A percentile compares a stretch with the other conserved stretches of the same genome.
Conservation (phyloP, 2,329 filamentous ascomycete species). For the Xylaria sp. region DNA sequence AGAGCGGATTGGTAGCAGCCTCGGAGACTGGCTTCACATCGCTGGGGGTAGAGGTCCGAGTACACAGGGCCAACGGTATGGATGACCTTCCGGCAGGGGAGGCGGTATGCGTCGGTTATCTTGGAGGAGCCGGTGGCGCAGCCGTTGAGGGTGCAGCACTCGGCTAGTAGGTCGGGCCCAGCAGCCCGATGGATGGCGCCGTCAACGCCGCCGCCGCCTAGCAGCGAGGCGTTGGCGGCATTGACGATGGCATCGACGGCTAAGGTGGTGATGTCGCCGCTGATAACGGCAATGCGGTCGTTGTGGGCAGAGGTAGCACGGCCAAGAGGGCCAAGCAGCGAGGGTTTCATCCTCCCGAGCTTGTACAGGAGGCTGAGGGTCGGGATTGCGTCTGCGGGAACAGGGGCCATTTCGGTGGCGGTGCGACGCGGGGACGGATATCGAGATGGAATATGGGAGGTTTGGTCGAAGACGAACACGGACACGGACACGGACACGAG, state of each 20-base stretch:
- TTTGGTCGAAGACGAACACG: too few species aligned
- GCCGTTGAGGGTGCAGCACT: conserved; percentile 74
- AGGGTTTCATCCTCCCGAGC: conserved; percentile 51
- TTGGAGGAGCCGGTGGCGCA: conserved; percentile 81
- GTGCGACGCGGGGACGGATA: conserved; percentile 25
- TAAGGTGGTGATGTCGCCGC: conserved; percentile 82
- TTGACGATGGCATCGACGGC: conserved; percentile 86
- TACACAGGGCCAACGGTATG: conserved; percentile 92
- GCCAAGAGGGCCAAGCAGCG: conserved; percentile 30
- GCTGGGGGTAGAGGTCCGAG: conserved; percentile 45
- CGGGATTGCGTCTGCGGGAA: conserved; percentile 61
- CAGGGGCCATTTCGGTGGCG: conserved; percentile 45
- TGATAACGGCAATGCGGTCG: conserved; percentile 70
- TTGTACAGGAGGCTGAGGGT: conserved; percentile 71
- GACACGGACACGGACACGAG: too few species aligned
- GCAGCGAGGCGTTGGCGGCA: conserved; percentile 79
- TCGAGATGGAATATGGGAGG: too few species aligned
- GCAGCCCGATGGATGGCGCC: conserved; percentile 86
- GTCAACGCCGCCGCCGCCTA: conserved; percentile 90
- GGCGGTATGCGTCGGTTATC: conserved; percentile 76
- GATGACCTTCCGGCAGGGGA: conserved; percentile 81
- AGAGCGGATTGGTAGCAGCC: conserved; percentile 75
- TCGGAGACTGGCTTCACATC: conserved; percentile 55
- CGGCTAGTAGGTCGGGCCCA: conserved; percentile 68
- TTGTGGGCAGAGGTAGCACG: conserved; percentile 58